A percentile compares a stretch with the other conserved stretches of the same genome.
Evolutionary conservation across 305 asterid genomes (phyloP).

Genomic region (Solanum hybrid): DNA sequence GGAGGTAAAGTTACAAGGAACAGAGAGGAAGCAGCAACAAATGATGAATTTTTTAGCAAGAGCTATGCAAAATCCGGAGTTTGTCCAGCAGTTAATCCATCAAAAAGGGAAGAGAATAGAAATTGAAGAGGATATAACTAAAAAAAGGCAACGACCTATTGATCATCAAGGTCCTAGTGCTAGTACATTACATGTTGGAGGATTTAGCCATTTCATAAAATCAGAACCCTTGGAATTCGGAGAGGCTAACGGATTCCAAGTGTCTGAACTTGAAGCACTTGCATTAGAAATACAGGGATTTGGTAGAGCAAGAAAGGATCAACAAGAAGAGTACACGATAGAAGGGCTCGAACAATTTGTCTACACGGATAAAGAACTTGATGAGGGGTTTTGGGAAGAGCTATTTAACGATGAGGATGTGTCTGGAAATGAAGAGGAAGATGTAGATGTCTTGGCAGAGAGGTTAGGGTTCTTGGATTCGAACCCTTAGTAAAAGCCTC

Average conservation of each 20-base stretch:
- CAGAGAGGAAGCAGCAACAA: constrained; percentile 58
- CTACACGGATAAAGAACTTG: constrained; percentile 37
- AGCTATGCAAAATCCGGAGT: constrained; percentile 69
- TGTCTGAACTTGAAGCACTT: constrained; percentile 64
- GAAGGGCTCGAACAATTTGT: constrained; percentile 13
- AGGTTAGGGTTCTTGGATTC: constrained; percentile 52
- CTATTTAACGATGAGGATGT: constrained; percentile 46
- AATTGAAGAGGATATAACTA: constrained; percentile 35
- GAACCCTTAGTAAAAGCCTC: constrained; percentile 14
- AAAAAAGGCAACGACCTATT: constrained; percentile 37
- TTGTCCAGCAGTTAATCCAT: constrained; percentile 35
- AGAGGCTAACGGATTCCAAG: constrained; percentile 16
- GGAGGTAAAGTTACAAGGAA: constrained; percentile 45
- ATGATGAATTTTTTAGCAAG: constrained; percentile 72
- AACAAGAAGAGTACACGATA: constrained; percentile 14
- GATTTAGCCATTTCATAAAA: constrained; percentile 12
- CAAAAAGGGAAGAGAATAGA: constrained; percentile 49
- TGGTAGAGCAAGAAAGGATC: constrained; percentile 28
- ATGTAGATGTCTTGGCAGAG: constrained; percentile 46
- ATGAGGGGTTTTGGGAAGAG: constrained; percentile 79
- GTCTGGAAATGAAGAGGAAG: constrained; percentile 29
- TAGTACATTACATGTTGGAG: constrained; percentile 10
- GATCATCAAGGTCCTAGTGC: constrained; percentile 14
- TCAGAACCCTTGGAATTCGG: constrained; percentile 18
- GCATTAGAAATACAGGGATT: constrained; percentile 70